phyloP scores from a whole-genome alignment of 305 asterid species.

The Ilex paraguariensis region DNA sequence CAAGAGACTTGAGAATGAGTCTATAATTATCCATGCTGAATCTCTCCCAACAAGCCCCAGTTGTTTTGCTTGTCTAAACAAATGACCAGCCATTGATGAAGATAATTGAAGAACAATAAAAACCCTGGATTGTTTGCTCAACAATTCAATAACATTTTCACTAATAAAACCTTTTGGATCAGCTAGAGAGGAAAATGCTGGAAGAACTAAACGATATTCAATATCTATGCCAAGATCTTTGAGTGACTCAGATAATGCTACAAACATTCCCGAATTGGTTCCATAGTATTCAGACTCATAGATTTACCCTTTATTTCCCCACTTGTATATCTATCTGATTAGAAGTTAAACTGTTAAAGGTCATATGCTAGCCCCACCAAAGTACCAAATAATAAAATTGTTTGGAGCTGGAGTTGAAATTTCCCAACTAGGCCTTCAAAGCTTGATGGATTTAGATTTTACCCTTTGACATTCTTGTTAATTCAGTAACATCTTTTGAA shows the following conservation, averaged over 20 bases:
- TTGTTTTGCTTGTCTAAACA: constrained; percentile 29
- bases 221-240: constrained; percentile 20
- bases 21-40: constrained; percentile 33
- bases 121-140: too few relatives aligned
- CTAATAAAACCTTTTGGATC: constrained; percentile 18
- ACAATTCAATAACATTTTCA: constrained; percentile 17
- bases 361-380: too few relatives aligned
- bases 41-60: constrained; percentile 34
- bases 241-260: constrained; percentile 23
- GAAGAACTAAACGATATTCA: constrained; percentile 25
- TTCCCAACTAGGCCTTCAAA: too few relatives aligned
- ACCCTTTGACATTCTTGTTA: too few relatives aligned
- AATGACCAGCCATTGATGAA: constrained; percentile 14
- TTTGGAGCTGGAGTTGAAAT: too few relatives aligned
- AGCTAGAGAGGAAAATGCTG: constrained; percentile 20
- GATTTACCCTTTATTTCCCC: too few relatives aligned
- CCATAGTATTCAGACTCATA: constrained; percentile 23
- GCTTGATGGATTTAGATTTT: too few relatives aligned
- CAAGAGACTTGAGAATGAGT: constrained; percentile 24
- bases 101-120: constrained; percentile 29
- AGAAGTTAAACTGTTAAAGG: too few relatives aligned
- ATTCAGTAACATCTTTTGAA: too few relatives aligned
- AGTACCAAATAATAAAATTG: too few relatives aligned
- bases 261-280: constrained; percentile 25
- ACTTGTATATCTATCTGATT: too few relatives aligned